Evolutionary conservation across 1,139 yeast species (phyloP), one percentile per base, ranked within the genome.

Genomic region (Taphrina wiesneri): DNA sequence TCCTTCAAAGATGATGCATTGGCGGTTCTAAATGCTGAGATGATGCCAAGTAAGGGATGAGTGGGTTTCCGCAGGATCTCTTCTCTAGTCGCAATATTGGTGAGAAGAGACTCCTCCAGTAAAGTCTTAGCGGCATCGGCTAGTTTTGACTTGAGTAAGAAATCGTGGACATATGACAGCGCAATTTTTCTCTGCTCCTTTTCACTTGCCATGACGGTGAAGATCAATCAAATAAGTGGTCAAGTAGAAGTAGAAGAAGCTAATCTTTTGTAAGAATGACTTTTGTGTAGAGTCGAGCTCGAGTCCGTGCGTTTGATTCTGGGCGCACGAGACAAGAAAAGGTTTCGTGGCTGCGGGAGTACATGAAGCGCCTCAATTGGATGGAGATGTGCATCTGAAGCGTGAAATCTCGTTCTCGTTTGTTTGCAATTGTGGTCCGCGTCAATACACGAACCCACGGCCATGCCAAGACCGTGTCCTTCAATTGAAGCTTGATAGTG

Each of bases 41-140:
- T 28, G 30, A 60, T 45, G 21, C 36, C 56, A 2, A 60, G 28
- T n/a, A 60, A 32, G 6, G 56, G 34, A 60, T 51, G 28, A 17
- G 64, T 60, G 26, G 64, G 64, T 41, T 17, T 34, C 19, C 64
- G 52, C 36, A 41, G 32, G 15, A 60, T 28, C 41, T 51, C 47
- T 17, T 60, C 64, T 2, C 51, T 56, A 6, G 64, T 39, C 19
- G 53, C 54, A 6, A 32, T 9, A 3, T 32, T 32, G 28, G 28
- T 25, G 17, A 57, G 63, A 13, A 57, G 34, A 1, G 56, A 34
- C 23, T 45, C 30, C n/a, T 30, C 56, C 5, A 57, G 36, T 9
- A 57, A 19, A 17, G 17, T 32, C 26, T 34, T 39, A 6, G 54
- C 63, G 11, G 46, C 34, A 3, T 32, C 49, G 7, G 34, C 19